phyloP scores from a whole-genome alignment of 2,329 filamentous ascomycete species.

The Byssochlamys sp. region DNA sequence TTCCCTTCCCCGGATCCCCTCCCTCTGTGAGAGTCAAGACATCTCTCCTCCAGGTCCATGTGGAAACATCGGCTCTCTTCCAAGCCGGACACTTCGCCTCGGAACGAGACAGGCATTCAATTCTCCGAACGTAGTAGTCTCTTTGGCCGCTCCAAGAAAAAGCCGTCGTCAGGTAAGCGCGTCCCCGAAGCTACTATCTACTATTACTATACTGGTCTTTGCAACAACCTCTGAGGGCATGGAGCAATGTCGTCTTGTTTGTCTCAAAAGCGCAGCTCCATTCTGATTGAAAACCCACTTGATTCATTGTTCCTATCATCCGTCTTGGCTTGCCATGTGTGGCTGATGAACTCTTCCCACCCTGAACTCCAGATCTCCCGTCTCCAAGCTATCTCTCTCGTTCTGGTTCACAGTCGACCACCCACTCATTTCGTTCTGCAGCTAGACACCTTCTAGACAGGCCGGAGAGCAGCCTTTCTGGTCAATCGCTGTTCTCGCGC shows the following conservation, averaged over 20 bases:
- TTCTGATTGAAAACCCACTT: constrained; percentile 3
- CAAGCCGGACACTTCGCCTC: constrained; percentile 31
- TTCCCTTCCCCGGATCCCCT: neutral
- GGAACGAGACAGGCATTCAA: constrained; percentile 25
- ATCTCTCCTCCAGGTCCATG: constrained; percentile 17
- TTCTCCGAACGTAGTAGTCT: constrained; percentile 25
- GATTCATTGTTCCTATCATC: constrained; percentile 5
- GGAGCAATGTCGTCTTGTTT: neutral
- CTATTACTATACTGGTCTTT: neutral
- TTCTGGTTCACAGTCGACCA: constrained; percentile 23
- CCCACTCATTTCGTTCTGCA: constrained; percentile 21
- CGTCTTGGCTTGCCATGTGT: constrained; percentile 7
- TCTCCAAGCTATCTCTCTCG: constrained; percentile 10
- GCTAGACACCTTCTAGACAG: constrained; percentile 17
- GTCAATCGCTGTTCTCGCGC: constrained; percentile 16
- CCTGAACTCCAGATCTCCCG: constrained; percentile 17
- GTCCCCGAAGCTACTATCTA: constrained; percentile 2
- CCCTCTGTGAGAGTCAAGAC: neutral
- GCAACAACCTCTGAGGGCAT: neutral
- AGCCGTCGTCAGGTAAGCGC: constrained; percentile 20
- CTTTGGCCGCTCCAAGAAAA: constrained; percentile 29
- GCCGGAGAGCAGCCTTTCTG: constrained; percentile 20
- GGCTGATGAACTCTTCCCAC: constrained; percentile 12
- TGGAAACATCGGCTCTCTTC: constrained; percentile 33
- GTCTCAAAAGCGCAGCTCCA: neutral